Evolutionary conservation across 2,329 filamentous ascomycete genomes (phyloP), one percentile per base, ranked within the genome.

Genomic region (Xylariaceae sp.): DNA sequence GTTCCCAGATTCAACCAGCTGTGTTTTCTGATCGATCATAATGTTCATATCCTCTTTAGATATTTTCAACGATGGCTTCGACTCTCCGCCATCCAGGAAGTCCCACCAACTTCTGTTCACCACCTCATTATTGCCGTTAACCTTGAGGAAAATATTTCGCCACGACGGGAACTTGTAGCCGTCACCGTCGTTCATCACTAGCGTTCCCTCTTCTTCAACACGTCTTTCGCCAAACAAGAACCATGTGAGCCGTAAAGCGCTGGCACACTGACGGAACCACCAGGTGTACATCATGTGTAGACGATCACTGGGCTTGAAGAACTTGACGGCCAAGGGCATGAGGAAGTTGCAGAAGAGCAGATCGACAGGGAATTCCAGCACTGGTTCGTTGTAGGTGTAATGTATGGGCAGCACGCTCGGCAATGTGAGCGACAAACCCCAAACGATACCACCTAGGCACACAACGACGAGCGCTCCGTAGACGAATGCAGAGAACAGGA

Each of bases 311-410:
- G 93, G 92, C 71, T 89, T 90, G 74, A 96, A 88, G 67, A 91
- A 87, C 67, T 85, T 88, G 66, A 97, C 85, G 10, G 92, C 87
- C 53, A 96, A 77, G 0, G 94, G 94, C 80, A 97, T 94, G 51
- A 97, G 78, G 72, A 97, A 96, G 74, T 97, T 97, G 80, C 97
- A 99, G 72, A 97, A 94, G 13, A 99, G 78, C 1, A 99, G 80
- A 70, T 99, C 93, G 62, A 96, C 85, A 0, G 94, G 94, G 65
- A 99, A 97, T 71, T 97, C 94, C 52, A 97, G 79, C 0, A 96
- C 88, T 0, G 94, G 92, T 67, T 96, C 90, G 64, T 92, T 93
- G 0, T 91, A 93, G 2, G 92, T 90, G 85, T 95, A 97, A 73
- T 93, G 90, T 51, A 99, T 90, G 0, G 94, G 94, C 15, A 99